phyloP scores from a whole-genome alignment of 2,329 filamentous ascomycete species.

The Colletotrichum filicis region DNA sequence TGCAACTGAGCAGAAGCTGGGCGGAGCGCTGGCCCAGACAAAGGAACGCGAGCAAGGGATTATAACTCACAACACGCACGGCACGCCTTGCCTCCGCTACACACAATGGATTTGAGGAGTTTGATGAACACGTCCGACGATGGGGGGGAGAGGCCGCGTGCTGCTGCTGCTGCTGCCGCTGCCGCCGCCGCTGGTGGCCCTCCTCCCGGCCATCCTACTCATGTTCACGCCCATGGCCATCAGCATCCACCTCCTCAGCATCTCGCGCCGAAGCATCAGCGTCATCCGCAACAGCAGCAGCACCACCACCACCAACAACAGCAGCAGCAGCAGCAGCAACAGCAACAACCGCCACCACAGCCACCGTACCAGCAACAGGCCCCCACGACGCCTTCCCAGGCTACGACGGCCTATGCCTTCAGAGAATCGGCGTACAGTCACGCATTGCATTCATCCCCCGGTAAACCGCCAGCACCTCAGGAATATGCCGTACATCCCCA shows the following conservation, averaged over 20 bases:
- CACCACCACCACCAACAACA: constrained; percentile 38
- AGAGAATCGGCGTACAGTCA: constrained; percentile 54
- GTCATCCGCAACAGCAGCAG: constrained; percentile 41
- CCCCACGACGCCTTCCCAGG: constrained; percentile 47
- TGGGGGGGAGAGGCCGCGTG: constrained; percentile 52
- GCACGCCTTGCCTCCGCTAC: constrained; percentile 9
- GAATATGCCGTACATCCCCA: constrained; percentile 51
- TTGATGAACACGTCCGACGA: constrained; percentile 66
- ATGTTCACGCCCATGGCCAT: not conserved
- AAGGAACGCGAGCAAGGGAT: not conserved
- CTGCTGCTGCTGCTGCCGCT: constrained; percentile 40
- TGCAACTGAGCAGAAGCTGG: constrained; percentile 30
- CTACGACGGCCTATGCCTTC: constrained; percentile 57
- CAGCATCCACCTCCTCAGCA: constrained; percentile 17
- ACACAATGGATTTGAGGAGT: constrained; percentile 62
- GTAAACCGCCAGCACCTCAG: constrained; percentile 52
- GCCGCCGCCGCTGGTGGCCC: not conserved
- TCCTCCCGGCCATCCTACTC: constrained; percentile 16
- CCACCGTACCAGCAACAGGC: constrained; percentile 38
- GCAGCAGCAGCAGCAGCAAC: constrained; percentile 39
- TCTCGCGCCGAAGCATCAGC: constrained; percentile 32
- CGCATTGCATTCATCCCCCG: constrained; percentile 57
- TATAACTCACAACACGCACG: not conserved
- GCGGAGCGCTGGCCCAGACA: constrained; percentile 24
- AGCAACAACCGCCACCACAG: constrained; percentile 43